Conservation (phyloP, 2,329 filamentous ascomycete genomes). For the Colletotrichum sp. region DNA sequence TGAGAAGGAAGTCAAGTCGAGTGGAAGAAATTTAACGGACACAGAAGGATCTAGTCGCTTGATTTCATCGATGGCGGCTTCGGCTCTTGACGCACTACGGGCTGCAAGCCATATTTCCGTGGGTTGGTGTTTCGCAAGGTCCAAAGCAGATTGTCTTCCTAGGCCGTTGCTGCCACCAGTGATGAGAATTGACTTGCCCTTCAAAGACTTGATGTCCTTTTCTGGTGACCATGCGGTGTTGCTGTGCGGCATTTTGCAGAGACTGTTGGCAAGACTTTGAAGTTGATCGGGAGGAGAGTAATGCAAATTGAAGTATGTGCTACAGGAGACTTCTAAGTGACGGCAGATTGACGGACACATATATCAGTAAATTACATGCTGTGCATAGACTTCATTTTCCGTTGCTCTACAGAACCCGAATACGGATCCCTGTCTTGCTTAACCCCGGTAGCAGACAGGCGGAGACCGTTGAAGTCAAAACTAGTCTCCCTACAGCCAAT, state of each 20-base stretch:
- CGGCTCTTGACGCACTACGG: conserved; percentile 44
- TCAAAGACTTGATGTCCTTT: conserved; percentile 44
- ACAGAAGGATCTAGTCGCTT: conserved; percentile 21
- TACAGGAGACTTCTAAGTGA: not conserved
- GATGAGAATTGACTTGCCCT: conserved; percentile 54
- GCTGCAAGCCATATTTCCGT: conserved; percentile 59
- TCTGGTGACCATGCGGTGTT: not conserved
- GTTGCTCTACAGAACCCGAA: not conserved
- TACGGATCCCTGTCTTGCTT: not conserved
- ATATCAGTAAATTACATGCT: not conserved
- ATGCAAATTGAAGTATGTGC: not conserved
- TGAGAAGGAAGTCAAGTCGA: conserved; percentile 48
- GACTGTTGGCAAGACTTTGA: not conserved
- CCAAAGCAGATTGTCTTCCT: not conserved
- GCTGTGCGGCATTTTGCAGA: not conserved
- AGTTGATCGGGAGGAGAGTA: not conserved
- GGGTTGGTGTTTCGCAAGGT: conserved; percentile 43
- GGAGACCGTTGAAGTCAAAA: not conserved
- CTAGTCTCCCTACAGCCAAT: not conserved
- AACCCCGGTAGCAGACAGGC: not conserved
- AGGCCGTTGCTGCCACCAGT: conserved; percentile 41
- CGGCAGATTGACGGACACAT: not conserved
- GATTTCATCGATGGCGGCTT: conserved; percentile 40
- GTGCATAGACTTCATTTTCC: not conserved
- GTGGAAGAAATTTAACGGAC: conserved; percentile 35